Percentiles rank a stretch among this genome's conserved stretches.
Evolutionary conservation across 2,329 filamentous ascomycete genomes (phyloP).

Genomic region (Albifimbria verrucaria): DNA sequence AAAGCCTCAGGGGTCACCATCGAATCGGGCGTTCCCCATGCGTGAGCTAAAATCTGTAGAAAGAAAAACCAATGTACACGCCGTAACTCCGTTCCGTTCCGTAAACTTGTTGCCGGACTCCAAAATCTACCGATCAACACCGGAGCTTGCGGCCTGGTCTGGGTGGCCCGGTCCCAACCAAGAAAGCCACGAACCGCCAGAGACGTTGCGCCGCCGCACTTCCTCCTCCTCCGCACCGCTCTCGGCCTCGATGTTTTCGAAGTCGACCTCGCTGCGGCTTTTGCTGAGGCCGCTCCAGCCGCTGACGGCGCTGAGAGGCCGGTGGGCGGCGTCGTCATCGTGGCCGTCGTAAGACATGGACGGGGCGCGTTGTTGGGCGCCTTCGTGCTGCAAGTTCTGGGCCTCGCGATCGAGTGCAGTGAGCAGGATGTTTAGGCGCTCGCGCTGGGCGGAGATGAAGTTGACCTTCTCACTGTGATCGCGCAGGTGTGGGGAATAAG

Average conservation of each 20-base stretch:
- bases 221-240: slow-evolving; percentile 56
- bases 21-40: background rate
- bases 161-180: slow-evolving; percentile 37
- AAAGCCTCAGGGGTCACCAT: background rate
- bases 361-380: slow-evolving; percentile 19
- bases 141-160: slow-evolving; percentile 32
- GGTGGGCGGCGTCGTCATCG: slow-evolving; percentile 30
- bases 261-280: slow-evolving; percentile 82
- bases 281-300: slow-evolving; percentile 63
- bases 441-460: slow-evolving; percentile 76
- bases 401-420: slow-evolving; percentile 79
- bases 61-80: slow-evolving; percentile 2
- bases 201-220: slow-evolving; percentile 27
- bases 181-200: slow-evolving; percentile 44
- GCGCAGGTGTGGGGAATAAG: slow-evolving; percentile 68
- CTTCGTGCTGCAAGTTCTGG: slow-evolving; percentile 49
- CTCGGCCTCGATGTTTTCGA: slow-evolving; percentile 82
- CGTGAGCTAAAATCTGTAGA: background rate
- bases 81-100: slow-evolving; percentile 5
- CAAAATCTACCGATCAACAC: slow-evolving; percentile 35
- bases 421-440: slow-evolving; percentile 70
- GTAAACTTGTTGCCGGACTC: slow-evolving; percentile 17
- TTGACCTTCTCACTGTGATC: slow-evolving; percentile 63
- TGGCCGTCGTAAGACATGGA: slow-evolving; percentile 22
- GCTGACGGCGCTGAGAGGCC: slow-evolving; percentile 46